Evolutionary conservation across 148 eudicot genomes (phyloP).

Genomic region (Fagopyrum tataricum): DNA sequence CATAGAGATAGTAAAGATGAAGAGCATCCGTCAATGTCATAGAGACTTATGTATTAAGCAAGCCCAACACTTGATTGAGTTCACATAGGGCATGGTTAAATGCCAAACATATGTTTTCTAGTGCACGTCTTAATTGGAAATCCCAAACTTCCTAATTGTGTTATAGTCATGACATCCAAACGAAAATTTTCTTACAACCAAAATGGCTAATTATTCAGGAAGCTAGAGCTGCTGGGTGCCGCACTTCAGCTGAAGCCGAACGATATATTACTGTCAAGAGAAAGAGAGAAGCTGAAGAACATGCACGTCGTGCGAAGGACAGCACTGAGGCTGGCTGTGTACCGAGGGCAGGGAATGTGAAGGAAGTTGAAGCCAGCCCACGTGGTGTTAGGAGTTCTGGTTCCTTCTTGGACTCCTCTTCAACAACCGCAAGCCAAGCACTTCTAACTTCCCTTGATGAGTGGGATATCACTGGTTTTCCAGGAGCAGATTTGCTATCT

Average conservation of each 20-base stretch:
- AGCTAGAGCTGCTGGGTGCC: constrained; percentile 94
- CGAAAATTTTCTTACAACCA: neutral
- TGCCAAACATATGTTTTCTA: neutral
- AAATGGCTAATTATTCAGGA: constrained; percentile 42
- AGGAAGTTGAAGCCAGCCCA: constrained; percentile 23
- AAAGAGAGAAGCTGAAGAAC: constrained; percentile 71
- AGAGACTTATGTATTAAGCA: neutral
- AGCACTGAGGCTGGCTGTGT: constrained; percentile 34
- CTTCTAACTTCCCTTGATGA: constrained; percentile 39
- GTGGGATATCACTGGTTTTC: constrained; percentile 75
- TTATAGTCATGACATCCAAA: too few species aligned
- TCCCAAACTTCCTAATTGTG: neutral
- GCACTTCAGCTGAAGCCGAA: constrained; percentile 81
- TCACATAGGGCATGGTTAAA: neutral
- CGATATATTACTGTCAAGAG: constrained; percentile 57
- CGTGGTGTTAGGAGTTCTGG: constrained; percentile 12
- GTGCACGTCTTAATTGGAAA: too few species aligned
- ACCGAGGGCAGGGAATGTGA: too few species aligned
- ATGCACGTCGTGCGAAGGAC: constrained; percentile 49
- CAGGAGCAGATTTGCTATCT: constrained; percentile 83
- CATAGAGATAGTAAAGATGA: neutral
- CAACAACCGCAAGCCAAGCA: constrained; percentile 28
- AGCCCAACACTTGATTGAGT: neutral
- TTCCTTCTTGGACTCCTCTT: constrained; percentile 28
- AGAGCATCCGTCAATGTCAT: neutral